Percentiles rank a stretch among this genome's conserved stretches.
Conservation (phyloP, 106 monocot genomes). For the Allium cepa region DNA sequence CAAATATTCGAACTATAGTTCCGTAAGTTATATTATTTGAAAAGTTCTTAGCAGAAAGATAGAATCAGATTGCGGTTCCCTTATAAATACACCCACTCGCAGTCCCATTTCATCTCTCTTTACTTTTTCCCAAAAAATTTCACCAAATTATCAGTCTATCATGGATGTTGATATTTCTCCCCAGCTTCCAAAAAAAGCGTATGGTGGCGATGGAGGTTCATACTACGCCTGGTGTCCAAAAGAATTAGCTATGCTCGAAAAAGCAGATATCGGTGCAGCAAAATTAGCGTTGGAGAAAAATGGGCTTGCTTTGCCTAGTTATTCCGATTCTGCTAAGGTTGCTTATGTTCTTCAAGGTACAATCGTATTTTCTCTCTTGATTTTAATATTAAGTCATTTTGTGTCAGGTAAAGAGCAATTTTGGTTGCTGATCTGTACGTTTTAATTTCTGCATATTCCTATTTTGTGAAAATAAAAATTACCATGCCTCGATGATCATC, state of each 20-base stretch:
- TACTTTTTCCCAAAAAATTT: too few relatives aligned
- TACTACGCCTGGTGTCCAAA: slow-evolving; percentile 51
- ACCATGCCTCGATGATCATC: neutral
- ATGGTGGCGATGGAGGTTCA: slow-evolving; percentile 53
- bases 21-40: too few relatives aligned
- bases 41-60: too few relatives aligned
- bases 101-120: too few relatives aligned
- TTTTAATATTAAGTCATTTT: neutral
- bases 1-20: too few relatives aligned
- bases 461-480: neutral
- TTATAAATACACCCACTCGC: too few relatives aligned
- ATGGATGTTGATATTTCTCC: slow-evolving; percentile 72
- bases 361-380: neutral
- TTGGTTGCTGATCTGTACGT: neutral
- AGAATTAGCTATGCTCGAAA: slow-evolving; percentile 67
- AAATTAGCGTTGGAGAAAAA: slow-evolving; percentile 51
- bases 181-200: slow-evolving; percentile 39
- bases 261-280: slow-evolving; percentile 63
- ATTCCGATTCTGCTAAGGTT: slow-evolving; percentile 80
- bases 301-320: slow-evolving; percentile 69
- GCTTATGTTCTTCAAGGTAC: slow-evolving; percentile 87
- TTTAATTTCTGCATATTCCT: neutral
- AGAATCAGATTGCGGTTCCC: too few relatives aligned
- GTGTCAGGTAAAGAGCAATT: neutral
- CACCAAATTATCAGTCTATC: neutral